Percentiles rank a stretch among this genome's conserved stretches.
Evolutionary conservation across 2,329 filamentous ascomycete genomes (phyloP).

Genomic region (Aureobasidium melanogenum): DNA sequence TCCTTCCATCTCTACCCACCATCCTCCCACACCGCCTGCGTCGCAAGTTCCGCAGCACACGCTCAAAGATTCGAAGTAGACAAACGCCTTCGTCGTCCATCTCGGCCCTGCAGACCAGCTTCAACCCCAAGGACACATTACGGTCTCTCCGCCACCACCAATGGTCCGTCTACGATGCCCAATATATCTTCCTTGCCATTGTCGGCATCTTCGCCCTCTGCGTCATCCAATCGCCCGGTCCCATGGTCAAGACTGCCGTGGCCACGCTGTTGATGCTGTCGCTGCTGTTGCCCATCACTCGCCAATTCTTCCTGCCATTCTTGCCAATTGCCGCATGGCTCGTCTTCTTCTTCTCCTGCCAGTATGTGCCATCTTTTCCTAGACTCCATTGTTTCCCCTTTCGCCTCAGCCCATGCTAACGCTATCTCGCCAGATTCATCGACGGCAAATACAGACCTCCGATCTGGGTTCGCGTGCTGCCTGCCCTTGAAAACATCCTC

Average conservation of each 20-base stretch:
- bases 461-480: slow-evolving; percentile 92
- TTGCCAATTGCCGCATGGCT: slow-evolving; percentile 79
- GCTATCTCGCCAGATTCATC: slow-evolving; percentile 58
- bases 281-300: slow-evolving; percentile 71
- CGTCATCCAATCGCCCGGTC: slow-evolving; percentile 70
- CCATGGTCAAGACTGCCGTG: slow-evolving; percentile 65
- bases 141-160: slow-evolving; percentile 65
- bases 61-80: slow-evolving; percentile 57
- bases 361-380: slow-evolving; percentile 52
- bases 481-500: slow-evolving; percentile 89
- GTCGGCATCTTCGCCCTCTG: slow-evolving; percentile 74
- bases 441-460: slow-evolving; percentile 79
- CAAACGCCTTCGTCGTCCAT: slow-evolving; percentile 63
- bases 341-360: slow-evolving; percentile 84
- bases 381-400: not conserved
- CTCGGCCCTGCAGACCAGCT: slow-evolving; percentile 69
- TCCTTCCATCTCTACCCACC: slow-evolving; percentile 40
- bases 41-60: slow-evolving; percentile 51
- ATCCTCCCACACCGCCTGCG: slow-evolving; percentile 57
- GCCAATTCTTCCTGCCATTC: slow-evolving; percentile 86
- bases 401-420: not conserved
- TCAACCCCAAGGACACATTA: slow-evolving; percentile 70
- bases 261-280: slow-evolving; percentile 59
- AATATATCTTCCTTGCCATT: slow-evolving; percentile 68
- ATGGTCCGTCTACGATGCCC: slow-evolving; percentile 75